These are phyloP conservation scores for Phyllosticta citrichinensis DNA, from an alignment of 2,329 filamentous ascomycete genomes.

Conservation along the genomic window DNA sequence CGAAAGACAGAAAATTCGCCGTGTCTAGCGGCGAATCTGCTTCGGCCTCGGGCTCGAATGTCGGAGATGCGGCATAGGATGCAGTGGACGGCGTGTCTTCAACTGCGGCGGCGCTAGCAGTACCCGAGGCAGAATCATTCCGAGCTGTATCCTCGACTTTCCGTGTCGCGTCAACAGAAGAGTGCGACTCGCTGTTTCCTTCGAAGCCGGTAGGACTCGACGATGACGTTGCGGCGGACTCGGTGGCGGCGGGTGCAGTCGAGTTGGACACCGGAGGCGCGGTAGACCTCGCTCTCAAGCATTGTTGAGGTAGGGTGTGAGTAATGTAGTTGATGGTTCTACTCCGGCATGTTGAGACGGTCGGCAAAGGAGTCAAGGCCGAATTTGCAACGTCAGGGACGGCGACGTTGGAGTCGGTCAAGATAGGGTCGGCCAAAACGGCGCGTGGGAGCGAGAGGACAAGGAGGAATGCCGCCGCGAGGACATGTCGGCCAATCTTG, in stretches of 20 bases:
- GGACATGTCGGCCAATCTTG: conserved; percentile 13
- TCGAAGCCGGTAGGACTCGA: not conserved
- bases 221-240: not conserved
- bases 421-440: conserved; percentile 7
- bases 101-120: not conserved
- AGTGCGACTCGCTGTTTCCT: not conserved
- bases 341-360: conserved; percentile 33
- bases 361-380: conserved; percentile 7
- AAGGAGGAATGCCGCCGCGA: conserved; percentile 14
- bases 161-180: not conserved
- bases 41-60: conserved; percentile 40
- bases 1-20: conserved; percentile 86
- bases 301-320: conserved; percentile 66
- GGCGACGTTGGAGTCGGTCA: conserved; percentile 8
- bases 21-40: conserved; percentile 60
- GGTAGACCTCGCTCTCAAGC: conserved; percentile 53
- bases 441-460: conserved; percentile 13
- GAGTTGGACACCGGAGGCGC: conserved; percentile 8
- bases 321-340: conserved; percentile 75
- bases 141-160: not conserved
- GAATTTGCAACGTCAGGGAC: conserved; percentile 10
- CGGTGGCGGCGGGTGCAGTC: not conserved
- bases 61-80: not conserved
- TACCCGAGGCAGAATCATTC: not conserved
- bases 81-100: not conserved